Base-by-base conservation (phyloP, 78 protist genomes). In the Dictyostelium firmibasis region DNA sequence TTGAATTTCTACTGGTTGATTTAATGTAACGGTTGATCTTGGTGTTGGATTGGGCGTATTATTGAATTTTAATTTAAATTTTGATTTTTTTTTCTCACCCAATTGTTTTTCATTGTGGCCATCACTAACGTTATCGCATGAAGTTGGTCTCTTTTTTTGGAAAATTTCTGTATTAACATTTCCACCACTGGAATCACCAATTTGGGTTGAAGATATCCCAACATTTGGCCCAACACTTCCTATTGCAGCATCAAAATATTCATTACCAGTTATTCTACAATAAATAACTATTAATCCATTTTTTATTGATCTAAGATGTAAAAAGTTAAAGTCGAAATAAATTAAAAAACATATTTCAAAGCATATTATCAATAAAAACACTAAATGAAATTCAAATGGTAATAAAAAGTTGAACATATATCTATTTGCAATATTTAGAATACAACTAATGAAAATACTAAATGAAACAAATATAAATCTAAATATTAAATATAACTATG, bases 371-470 rank as follows among this genome's bases (percentile, higher is more conserved):
- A 75, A 31, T 36, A 75, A 36, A 75, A 75, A 75, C 20, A 75
- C 81, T 16, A 36, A 36, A 75, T 75, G 47, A 29, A 75, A 75
- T 75, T 75, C 57, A 36, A 36, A 75, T 36, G 81, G 81, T 75
- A 75, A 35, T 75, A 75, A 36, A 36, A 75, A 75, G 75, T 75
- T 36, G 20, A 35, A 29, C 41, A 33, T 31, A 75, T 36, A 75
- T 36, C 41, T 75, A 75, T 67, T 67, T 20, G 33, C 75, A 67
- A 67, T 67, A 67, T 67, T 67, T 75, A 75, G 35, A 20, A 75
- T 33, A 35, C 41, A 29, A 36, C 57, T 36, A 29, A 75, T 13
- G 14, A 75, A 36, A 35, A 75, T 75, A 29, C 41, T 31, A 29
- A 75, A 31, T 1, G 81, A 36, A 13, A 75, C 81, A 75, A 75